Percentiles rank a stretch among this genome's conserved stretches.
Conservation (phyloP, 1,139 yeast species). For the Diutina scorzettiae region DNA sequence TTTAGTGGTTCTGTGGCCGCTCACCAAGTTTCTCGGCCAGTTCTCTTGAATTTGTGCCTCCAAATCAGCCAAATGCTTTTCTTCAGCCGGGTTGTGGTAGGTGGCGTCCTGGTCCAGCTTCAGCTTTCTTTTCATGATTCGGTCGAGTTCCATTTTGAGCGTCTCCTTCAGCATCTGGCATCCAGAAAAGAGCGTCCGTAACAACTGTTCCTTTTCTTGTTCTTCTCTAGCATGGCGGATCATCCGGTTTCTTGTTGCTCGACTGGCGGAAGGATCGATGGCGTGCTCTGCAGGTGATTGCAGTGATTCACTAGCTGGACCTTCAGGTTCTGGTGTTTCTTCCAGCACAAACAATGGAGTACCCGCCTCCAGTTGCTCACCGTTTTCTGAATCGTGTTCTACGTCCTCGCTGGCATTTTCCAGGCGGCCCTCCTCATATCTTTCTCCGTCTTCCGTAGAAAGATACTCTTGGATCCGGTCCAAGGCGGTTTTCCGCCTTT, state of each 20-base stretch:
- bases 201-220: neutral
- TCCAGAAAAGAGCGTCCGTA: constrained; percentile 15
- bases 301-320: neutral
- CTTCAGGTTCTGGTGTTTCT: constrained; percentile 7
- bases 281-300: neutral
- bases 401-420: neutral
- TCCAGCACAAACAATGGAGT: neutral
- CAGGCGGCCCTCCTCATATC: neutral
- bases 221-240: neutral
- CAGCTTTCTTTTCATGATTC: neutral
- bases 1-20: constrained; percentile 41
- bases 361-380: neutral
- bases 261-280: neutral
- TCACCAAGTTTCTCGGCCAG: constrained; percentile 42
- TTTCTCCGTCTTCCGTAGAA: neutral
- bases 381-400: neutral
- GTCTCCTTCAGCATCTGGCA: constrained; percentile 15
- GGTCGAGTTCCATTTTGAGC: neutral
- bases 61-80: constrained; percentile 11
- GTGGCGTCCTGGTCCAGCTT: neutral
- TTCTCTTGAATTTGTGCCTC: constrained; percentile 21
- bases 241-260: neutral
- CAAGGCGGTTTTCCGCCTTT: constrained; percentile 23
- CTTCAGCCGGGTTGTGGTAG: constrained; percentile 4
- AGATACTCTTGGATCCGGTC: constrained; percentile 15